phyloP scores from a whole-genome alignment of 2,329 filamentous ascomycete species.

The Fusarium subtropicale region DNA sequence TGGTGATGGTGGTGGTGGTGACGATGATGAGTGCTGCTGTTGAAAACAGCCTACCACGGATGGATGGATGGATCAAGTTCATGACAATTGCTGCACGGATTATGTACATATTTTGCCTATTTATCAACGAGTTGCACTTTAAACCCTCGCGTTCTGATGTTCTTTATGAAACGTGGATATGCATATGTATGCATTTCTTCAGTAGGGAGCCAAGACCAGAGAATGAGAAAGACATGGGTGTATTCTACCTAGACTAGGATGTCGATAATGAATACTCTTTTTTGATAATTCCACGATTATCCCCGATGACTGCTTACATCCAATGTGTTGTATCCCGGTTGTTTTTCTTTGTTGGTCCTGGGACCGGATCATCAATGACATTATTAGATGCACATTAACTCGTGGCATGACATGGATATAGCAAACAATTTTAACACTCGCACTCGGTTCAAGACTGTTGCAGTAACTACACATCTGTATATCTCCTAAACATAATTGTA shows the following conservation, averaged over 20 bases:
- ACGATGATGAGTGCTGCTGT: slow-evolving; percentile 14
- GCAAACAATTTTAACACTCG: neutral
- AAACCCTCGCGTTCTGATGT: neutral
- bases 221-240: slow-evolving; percentile 6
- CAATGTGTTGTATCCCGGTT: slow-evolving; percentile 11
- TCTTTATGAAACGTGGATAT: neutral
- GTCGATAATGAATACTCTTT: slow-evolving; percentile 27
- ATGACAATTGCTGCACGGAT: slow-evolving; percentile 23
- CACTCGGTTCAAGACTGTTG: neutral
- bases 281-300: slow-evolving; percentile 33
- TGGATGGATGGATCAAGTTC: slow-evolving; percentile 15
- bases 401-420: slow-evolving; percentile 19
- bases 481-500: neutral
- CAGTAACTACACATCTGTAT: neutral
- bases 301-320: slow-evolving; percentile 14
- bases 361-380: slow-evolving; percentile 19
- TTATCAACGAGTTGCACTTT: slow-evolving; percentile 12
- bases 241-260: slow-evolving; percentile 27
- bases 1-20: slow-evolving; percentile 25
- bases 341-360: neutral
- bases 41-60: neutral
- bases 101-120: slow-evolving; percentile 9
- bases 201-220: slow-evolving; percentile 7
- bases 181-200: neutral
- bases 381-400: slow-evolving; percentile 6